These are phyloP conservation scores for Cajanus cajan DNA, from an alignment of 306 rosid genomes.

Conservation along the genomic window DNA sequence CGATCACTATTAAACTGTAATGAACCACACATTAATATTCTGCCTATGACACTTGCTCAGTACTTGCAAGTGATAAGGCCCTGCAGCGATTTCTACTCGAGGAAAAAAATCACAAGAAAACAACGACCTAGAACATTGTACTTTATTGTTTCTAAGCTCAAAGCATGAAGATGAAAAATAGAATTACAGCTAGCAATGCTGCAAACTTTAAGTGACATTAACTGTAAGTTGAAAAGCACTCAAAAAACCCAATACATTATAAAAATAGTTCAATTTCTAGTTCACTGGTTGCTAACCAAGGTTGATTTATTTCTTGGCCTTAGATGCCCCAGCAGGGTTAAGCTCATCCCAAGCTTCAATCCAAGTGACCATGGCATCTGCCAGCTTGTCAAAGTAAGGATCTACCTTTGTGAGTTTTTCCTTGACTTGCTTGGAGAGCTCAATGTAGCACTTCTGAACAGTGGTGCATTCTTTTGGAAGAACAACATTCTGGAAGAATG, in stretches of 20 bases:
- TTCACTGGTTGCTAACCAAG: background rate
- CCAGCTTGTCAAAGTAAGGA: conserved; percentile 75
- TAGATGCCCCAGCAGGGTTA: conserved; percentile 40
- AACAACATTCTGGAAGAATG: conserved; percentile 39
- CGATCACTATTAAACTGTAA: conserved; percentile 6
- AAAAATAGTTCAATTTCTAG: conserved; percentile 10
- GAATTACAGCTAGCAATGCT: conserved; percentile 38
- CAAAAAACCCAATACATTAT: background rate
- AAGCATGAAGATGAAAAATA: conserved; percentile 17
- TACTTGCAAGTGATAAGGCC: conserved; percentile 10
- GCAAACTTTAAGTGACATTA: conserved; percentile 23
- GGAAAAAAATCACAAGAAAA: conserved; percentile 33
- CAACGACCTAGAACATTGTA: conserved; percentile 27
- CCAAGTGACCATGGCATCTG: conserved; percentile 76
- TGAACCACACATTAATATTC: background rate
- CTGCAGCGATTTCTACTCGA: background rate
- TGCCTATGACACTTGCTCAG: conserved; percentile 21
- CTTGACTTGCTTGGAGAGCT: conserved; percentile 82
- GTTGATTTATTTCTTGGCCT: conserved; percentile 19
- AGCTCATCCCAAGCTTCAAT: conserved; percentile 80
- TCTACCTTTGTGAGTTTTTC: conserved; percentile 76
- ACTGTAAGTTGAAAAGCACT: background rate
- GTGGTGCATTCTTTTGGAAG: conserved; percentile 77
- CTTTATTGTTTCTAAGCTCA: conserved; percentile 37
- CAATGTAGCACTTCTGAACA: conserved; percentile 88